Base-by-base conservation (phyloP, 73 alveolate genomes). In the Uronychia setigera region DNA sequence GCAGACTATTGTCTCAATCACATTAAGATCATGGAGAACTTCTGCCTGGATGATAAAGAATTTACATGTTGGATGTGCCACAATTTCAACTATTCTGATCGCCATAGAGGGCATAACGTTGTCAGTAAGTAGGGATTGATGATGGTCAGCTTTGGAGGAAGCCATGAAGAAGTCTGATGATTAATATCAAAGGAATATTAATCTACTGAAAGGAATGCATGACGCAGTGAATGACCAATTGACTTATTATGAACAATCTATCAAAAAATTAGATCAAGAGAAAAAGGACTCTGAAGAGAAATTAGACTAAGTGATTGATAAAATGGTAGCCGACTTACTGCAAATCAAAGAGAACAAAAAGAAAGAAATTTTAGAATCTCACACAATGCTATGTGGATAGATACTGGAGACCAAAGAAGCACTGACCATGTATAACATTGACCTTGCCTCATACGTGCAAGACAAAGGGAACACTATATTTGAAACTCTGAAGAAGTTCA, bases 41-140 rank as follows among this genome's bases (percentile, higher is more conserved):
- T 88, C 57, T 88, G 94, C 58, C 33, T 88, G 58, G 94, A 88
- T 80, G 94, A 88, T 35, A 88, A 88, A 58, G 85, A 88, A 60
- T 88, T 88, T 67, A 88, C 94, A 19, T 88, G 94, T 31, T 88
- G 94, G 94, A 88, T 88, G 94, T 88, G 94, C 59, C 94, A 88
- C 67, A 87, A 88, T 35, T 88, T 82, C 35, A 82, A 88, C 46
- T 88, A 82, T 77, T 83, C 91, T 29, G 91, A 82, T 76, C 86
- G 57, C 32, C 94, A 88, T 78, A 29, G 94, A 77, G 94, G 91
- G 0, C 94, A 88, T 35, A 88, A 78, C 60, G 94, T 88, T n/a
- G 94, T 88, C 14, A 58, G 88, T 46, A 46, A 11, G n/a, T n/a
- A n/a, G 67, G 67, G 67, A 46, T 5, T 11, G 67, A 5, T 46